Base-by-base conservation (phyloP, 2,329 filamentous ascomycete genomes). In the Nothopassalora personata region DNA sequence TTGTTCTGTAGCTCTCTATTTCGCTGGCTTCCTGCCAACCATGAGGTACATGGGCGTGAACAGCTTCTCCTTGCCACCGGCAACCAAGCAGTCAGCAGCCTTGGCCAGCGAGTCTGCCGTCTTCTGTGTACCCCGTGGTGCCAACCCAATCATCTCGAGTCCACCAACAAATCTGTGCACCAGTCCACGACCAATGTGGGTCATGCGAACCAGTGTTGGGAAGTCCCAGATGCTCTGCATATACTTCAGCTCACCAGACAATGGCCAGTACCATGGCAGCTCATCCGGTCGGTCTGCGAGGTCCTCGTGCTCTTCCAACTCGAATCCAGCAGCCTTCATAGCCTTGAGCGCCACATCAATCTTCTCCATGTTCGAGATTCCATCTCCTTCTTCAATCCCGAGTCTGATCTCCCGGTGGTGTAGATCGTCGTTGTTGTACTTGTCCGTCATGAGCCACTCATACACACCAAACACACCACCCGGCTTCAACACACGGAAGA, bases 31-130 rank as follows among this genome's bases (percentile, higher is more conserved):
- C 77, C 90, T 86, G 63, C 86, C 93, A 60, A 97, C 85, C 90
- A 97, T 97, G 72, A 97, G 81, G 79, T 96, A 97, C 93, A 97
- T 97, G 58, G 93, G 93, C 0, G 93, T 97, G 78, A 97, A 97
- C 18, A 97, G 83, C 75, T 96, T 89, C 79, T 93, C 83, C 74
- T 86, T 84, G 36, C 86, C 93, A 76, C 93, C 93, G 53, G 89
- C 90, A 27, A 97, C 92, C 54, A 97, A 80, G 70, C 86, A 89
- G 76, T 97, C 93, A 9, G 85, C 92, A 39, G 90, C 92, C 59
- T 86, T 72, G 5, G 89, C 91, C 69, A 97, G 78, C 70, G 89
- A 91, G 76, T 97, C 89, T 10, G 91, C 93, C 15, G 92, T 96
- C 85, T 96, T 97, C 79, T 91, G 90, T 47, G 91, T 95, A 51